Base-by-base conservation (phyloP, 2,329 filamentous ascomycete genomes). In the Myriosclerotinia scirpicola region DNA sequence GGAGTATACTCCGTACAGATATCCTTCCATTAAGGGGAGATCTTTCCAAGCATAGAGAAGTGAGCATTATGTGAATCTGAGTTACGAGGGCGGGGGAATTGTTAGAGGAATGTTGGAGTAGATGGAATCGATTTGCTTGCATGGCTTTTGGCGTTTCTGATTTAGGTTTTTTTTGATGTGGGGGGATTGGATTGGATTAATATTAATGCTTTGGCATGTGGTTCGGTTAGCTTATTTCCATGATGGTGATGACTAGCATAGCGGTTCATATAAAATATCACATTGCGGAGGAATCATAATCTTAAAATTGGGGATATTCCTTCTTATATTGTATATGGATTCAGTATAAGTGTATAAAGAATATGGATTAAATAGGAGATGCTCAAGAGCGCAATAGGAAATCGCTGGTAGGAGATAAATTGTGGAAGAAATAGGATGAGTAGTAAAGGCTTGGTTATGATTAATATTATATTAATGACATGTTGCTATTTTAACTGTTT, bases 1-100 rank as follows among this genome's bases (percentile, higher is more conserved):
- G 14, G 15, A 8, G 5, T n/a, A 53, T 55, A 64, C 52, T 14
- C 38, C 38, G 5, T 64, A 64, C 11, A 55, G 26, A 3, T 64
- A 55, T 26, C 52, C 61, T 55, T 55, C 61, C 9, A 34, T 64
- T 0, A 64, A 64, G 40, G 40, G 40, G 2, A 42, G 61, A 17
- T 55, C 40, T 40, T 55, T 64, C 40, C 9, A 20, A 20, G 30
- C 52, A 55, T 64, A 55, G 38, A 1, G 9, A 8, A 9, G 5
- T 40, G 14, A 1, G 7, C 5, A 20, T 7, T 2, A 36, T 5
- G 26, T 26, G 3, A 26, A 26, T 26, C 5, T 3, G 0, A n/a
- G 11, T 2, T 11, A 1, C 20, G 26, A 54, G 40, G 42, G 40
- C 8, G n/a, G n/a, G 1, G 20, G 38, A n/a, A 6, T 9, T 2